Evolutionary conservation across 2,329 filamentous ascomycete species (phyloP).

Genomic region (Pestalotiopsis sp.): DNA sequence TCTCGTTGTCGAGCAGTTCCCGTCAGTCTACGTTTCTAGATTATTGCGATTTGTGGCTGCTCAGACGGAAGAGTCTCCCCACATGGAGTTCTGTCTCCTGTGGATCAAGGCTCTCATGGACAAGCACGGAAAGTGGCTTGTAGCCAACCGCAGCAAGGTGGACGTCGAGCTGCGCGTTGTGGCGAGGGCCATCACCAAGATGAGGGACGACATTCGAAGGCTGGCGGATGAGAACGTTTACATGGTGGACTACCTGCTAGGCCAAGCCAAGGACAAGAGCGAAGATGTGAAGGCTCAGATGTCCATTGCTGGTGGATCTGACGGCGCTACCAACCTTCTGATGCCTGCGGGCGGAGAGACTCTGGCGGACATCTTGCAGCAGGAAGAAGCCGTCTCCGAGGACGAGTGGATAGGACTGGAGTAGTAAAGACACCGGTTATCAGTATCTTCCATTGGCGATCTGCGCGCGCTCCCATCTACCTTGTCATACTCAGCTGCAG

Average conservation of each 20-base stretch:
- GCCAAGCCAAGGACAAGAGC: constrained; percentile 43
- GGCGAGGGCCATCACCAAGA: constrained; percentile 76
- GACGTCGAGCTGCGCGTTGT: constrained; percentile 85
- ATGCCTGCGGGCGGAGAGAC: constrained; percentile 20
- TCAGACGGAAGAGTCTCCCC: constrained; percentile 86
- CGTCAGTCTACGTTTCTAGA: constrained; percentile 82
- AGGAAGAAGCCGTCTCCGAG: constrained; percentile 26
- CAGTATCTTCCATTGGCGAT: background rate
- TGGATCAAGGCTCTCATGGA: constrained; percentile 88
- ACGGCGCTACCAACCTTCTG: constrained; percentile 26
- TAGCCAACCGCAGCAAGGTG: constrained; percentile 77
- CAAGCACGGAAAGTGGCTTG: constrained; percentile 83
- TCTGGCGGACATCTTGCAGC: constrained; percentile 22
- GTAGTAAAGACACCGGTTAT: constrained; percentile 17
- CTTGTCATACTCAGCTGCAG: background rate
- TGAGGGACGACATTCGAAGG: constrained; percentile 80
- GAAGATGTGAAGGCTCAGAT: constrained; percentile 13
- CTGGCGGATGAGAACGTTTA: constrained; percentile 89
- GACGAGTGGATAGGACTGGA: constrained; percentile 36
- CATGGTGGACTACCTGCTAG: constrained; percentile 80
- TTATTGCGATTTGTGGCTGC: constrained; percentile 85
- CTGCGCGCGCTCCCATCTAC: background rate
- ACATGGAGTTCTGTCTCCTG: constrained; percentile 90
- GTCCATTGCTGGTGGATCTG: constrained; percentile 19
- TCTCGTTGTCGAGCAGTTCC: constrained; percentile 78